Base-by-base conservation (phyloP, 202 grass and related monocot species). In the Sporobolus alterniflorus region DNA sequence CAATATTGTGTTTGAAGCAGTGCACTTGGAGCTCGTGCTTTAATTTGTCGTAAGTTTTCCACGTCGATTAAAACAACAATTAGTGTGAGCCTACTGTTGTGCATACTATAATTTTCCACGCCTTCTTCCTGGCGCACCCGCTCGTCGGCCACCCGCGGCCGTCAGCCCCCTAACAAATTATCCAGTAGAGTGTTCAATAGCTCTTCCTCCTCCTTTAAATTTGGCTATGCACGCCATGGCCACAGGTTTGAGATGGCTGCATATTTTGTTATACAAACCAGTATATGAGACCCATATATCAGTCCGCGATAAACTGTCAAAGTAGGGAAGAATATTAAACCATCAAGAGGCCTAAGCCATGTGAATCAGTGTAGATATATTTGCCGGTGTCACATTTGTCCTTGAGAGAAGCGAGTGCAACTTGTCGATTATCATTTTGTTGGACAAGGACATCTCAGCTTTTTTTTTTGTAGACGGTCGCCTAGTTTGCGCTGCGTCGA, bases 21-120 rank as follows among this genome's bases (percentile, higher is more conserved):
- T 64, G 68, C 64, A 74, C 47, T 59, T 74, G 83, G 74, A 87
- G 36, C 75, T 78, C 64, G 11, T 75, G 26, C 33, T 48, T 83
- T 75, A n/a, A 32, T 48, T 83, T 78, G 69, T 74, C 36, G 79
- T 47, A 79, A 74, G 64, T 86, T 82, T 83, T 79, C 62, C 68
- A 54, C 43, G 3, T 83, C 22, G n/a, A 69, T 73, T 86, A 69
- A 81, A 70, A 51, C 44, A 70, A 51, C 44, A 86, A 31, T 26
- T 9, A 20, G 60, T 34, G 54, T 74, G 67, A 55, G 52, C 17
- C 25, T 56, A 69, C 29, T 71, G 46, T 24, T 77, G 36, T 63
- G 33, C 34, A 86, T 78, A 63, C 62, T 83, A 79, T 54, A n/a
- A n/a, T n/a, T n/a, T n/a, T n/a, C n/a, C n/a, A n/a, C n/a, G n/a